A percentile compares a stretch with the other conserved stretches of the same genome.
These are phyloP conservation scores for Solanum habrochaites DNA, from an alignment of 257 asterid species.

Conservation along the genomic window DNA sequence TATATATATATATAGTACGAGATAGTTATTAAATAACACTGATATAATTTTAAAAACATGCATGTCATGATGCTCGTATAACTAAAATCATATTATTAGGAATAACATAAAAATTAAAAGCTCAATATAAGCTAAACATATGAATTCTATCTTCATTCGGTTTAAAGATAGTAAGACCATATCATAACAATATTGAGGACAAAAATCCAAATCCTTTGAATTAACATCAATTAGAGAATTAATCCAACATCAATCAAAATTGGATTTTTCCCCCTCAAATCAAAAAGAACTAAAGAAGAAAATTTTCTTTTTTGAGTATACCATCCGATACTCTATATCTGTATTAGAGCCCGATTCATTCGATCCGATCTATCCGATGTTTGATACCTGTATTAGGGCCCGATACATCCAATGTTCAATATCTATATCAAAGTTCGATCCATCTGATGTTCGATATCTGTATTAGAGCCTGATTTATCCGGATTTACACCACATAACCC, in stretches of 20 bases:
- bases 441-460: no score
- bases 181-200: background rate
- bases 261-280: background rate
- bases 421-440: no score
- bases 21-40: background rate
- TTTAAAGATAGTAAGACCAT: background rate
- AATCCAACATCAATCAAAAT: background rate
- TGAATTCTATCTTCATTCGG: background rate
- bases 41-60: background rate
- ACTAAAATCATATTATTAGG: background rate
- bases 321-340: no score
- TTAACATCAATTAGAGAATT: background rate
- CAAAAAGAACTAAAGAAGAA: background rate
- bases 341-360: rapidly evolving
- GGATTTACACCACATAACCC: background rate
- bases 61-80: background rate
- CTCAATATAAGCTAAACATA: background rate
- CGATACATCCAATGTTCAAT: no score
- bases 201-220: background rate
- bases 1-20: no score
- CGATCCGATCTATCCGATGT: rapidly evolving
- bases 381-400: rapidly evolving
- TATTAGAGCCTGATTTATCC: background rate
- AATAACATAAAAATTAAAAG: background rate
- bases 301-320: no score